phyloP scores from a whole-genome alignment of 345 rosid species.

The Chamaenerion angustifolium region DNA sequence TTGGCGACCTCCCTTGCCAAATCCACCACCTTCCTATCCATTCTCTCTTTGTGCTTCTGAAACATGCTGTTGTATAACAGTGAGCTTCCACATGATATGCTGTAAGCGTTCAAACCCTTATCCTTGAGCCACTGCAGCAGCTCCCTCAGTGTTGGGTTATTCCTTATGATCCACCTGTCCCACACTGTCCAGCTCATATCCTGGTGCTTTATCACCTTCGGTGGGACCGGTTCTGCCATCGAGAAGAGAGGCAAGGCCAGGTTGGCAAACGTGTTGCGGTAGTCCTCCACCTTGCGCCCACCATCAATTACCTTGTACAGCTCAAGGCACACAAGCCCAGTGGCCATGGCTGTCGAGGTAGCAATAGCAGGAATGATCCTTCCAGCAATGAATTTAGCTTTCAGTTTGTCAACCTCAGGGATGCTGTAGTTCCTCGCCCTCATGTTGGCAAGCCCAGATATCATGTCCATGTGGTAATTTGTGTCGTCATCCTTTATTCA shows the following conservation, averaged over 20 bases:
- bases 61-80: conserved; percentile 84
- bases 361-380: conserved; percentile 99
- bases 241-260: conserved; percentile 86
- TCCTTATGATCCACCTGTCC: conserved; percentile 78
- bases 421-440: conserved; percentile 97
- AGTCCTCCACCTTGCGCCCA: conserved; percentile 73
- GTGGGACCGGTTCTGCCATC: conserved; percentile 93
- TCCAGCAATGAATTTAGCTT: conserved; percentile 97
- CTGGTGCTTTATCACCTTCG: conserved; percentile 68
- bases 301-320: conserved; percentile 83
- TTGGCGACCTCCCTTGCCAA: conserved; percentile 81
- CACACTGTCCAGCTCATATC: conserved; percentile 96
- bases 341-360: conserved; percentile 95
- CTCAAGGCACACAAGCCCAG: conserved; percentile 91
- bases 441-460: conserved; percentile 97
- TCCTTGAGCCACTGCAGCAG: conserved; percentile 69
- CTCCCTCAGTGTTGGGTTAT: conserved; percentile 61
- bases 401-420: conserved; percentile 93
- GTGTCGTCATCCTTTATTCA: conserved; percentile 80
- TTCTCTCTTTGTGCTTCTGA: conserved; percentile 65
- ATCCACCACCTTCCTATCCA: conserved; percentile 68
- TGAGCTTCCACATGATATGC: conserved; percentile 87
- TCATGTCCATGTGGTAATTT: conserved; percentile 96
- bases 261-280: conserved; percentile 94
- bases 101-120: conserved; percentile 73